A percentile compares a stretch with the other conserved stretches of the same genome.
These are phyloP conservation scores for Penicilliopsis zonata DNA, from an alignment of 495 filamentous ascomycete genomes.

Conservation along the genomic window DNA sequence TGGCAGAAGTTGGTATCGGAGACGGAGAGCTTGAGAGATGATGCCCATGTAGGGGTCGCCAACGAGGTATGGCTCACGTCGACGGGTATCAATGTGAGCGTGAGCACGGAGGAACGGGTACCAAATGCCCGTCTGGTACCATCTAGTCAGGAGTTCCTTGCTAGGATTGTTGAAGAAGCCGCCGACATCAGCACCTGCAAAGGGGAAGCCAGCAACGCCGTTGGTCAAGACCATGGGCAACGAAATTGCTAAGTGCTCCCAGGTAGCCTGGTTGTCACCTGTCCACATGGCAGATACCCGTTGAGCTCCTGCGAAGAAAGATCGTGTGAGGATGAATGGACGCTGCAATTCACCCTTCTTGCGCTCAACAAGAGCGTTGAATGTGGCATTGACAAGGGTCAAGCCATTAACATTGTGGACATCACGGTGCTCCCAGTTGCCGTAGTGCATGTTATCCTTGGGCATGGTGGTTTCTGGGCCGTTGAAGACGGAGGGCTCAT, in stretches of 20 bases:
- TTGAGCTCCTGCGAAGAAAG: conserved; percentile 84
- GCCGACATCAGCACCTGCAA: conserved; percentile 89
- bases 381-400: conserved; percentile 89
- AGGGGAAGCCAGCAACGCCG: conserved; percentile 87
- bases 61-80: conserved; percentile 83
- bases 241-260: conserved; percentile 76
- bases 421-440: conserved; percentile 92
- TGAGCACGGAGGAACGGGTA: conserved; percentile 99
- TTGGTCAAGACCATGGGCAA: conserved; percentile 90
- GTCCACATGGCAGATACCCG: conserved; percentile 95
- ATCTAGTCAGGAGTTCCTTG: conserved; percentile 79
- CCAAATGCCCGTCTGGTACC: conserved; percentile 96
- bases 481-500: conserved; percentile 97
- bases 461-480: conserved; percentile 94
- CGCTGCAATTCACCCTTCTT: conserved; percentile 67
- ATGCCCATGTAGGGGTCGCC: conserved; percentile 77
- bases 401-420: conserved; percentile 91
- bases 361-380: conserved; percentile 65
- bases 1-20: conserved; percentile 82
- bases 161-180: conserved; percentile 96
- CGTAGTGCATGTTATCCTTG: conserved; percentile 88
- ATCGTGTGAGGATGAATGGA: conserved; percentile 85
- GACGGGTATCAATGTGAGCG: conserved; percentile 89
- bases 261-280: conserved; percentile 87
- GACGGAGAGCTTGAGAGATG: conserved; percentile 74